phyloP scores from a whole-genome alignment of 2,329 filamentous ascomycete genomes.

The Didymella sp. region DNA sequence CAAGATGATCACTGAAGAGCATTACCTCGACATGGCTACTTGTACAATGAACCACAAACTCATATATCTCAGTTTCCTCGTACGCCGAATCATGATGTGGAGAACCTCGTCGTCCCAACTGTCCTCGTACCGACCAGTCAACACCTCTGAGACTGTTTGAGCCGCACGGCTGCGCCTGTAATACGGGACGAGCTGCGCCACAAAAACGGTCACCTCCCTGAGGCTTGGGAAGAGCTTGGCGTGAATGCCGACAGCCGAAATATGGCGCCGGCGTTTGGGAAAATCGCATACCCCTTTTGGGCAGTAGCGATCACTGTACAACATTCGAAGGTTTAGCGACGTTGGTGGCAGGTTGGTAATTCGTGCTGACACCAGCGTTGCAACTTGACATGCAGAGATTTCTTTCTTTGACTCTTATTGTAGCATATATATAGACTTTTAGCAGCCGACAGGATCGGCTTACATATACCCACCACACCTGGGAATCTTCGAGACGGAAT shows the following conservation, averaged over 20 bases:
- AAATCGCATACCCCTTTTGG: background rate
- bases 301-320: background rate
- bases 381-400: background rate
- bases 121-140: constrained; percentile 29
- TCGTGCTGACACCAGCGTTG: background rate
- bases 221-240: constrained; percentile 13
- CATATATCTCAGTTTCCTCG: constrained; percentile 30
- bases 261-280: background rate
- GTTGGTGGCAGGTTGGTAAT: background rate
- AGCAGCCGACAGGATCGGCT: background rate
- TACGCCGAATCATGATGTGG: constrained; percentile 32
- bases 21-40: constrained; percentile 7
- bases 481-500: no score
- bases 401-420: constrained; percentile 7
- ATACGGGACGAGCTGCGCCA: constrained; percentile 3
- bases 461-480: background rate
- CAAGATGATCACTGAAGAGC: constrained; percentile 22
- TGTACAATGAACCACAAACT: constrained; percentile 21
- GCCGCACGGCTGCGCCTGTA: background rate
- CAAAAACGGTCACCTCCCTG: background rate
- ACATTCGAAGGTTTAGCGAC: background rate
- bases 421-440: constrained; percentile 16
- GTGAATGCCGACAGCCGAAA: constrained; percentile 5
- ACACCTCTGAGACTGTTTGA: constrained; percentile 27
- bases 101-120: constrained; percentile 25